A percentile compares a stretch with the other conserved stretches of the same genome.
phyloP scores from a whole-genome alignment of 768 basidiomycete species.

The Hypholoma sublateritium region DNA sequence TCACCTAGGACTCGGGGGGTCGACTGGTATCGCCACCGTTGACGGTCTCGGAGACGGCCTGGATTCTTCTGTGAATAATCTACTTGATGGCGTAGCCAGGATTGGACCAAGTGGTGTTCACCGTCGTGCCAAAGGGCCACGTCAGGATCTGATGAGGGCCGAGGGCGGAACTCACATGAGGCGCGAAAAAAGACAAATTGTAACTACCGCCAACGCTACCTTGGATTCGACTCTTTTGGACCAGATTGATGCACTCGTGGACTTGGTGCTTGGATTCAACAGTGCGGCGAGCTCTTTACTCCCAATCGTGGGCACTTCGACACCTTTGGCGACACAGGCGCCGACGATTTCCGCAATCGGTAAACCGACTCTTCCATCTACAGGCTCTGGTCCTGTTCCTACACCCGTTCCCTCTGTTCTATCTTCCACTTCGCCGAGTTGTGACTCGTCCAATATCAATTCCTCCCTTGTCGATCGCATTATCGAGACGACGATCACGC shows the following conservation, averaged over 20 bases:
- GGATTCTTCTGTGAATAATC: slow-evolving; percentile 16
- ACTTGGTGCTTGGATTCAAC: slow-evolving; percentile 15
- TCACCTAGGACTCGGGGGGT: slow-evolving; percentile 16
- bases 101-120: slow-evolving; percentile 21
- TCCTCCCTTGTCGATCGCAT: slow-evolving; percentile 6
- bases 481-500: slow-evolving; percentile 7
- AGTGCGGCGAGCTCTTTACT: neutral
- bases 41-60: slow-evolving; percentile 19
- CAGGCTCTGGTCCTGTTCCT: neutral
- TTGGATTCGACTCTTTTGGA: slow-evolving; percentile 2
- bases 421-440: slow-evolving; percentile 1
- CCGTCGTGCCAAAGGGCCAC: neutral
- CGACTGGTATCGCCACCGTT: slow-evolving; percentile 15
- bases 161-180: neutral
- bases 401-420: neutral
- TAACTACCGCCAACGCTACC: slow-evolving; percentile 1
- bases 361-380: neutral
- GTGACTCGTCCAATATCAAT: neutral
- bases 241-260: slow-evolving; percentile 11
- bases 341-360: neutral
- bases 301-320: neutral
- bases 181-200: slow-evolving; percentile 2
- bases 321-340: neutral
- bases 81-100: slow-evolving; percentile 19
- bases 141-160: neutral